Percentiles rank a stretch among this genome's conserved stretches.
Evolutionary conservation across 2,329 filamentous ascomycete species (phyloP).

Genomic region (Phaeoacremonium minimum): DNA sequence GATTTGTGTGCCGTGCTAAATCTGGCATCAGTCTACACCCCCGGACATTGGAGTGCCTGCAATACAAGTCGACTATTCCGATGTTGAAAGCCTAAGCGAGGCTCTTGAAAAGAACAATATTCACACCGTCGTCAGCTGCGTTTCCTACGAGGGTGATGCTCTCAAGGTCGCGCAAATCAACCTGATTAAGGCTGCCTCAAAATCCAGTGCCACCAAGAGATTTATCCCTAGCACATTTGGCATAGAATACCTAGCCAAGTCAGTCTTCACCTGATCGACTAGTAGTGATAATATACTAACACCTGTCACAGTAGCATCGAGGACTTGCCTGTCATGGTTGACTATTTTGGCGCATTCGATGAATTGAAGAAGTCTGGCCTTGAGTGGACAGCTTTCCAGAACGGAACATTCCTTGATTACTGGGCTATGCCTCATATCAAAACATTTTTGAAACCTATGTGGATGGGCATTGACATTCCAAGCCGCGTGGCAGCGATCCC

Average conservation of each 20-base stretch:
- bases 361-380: constrained; percentile 23
- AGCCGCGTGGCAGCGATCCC: constrained; percentile 41
- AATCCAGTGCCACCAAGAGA: constrained; percentile 27
- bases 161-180: constrained; percentile 29
- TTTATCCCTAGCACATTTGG: constrained; percentile 35
- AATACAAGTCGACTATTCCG: constrained; percentile 20
- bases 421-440: constrained; percentile 31
- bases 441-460: constrained; percentile 30
- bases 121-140: constrained; percentile 37
- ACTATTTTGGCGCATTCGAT: background rate
- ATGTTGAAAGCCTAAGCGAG: constrained; percentile 14
- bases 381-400: constrained; percentile 30
- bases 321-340: background rate
- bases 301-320: background rate
- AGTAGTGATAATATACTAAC: background rate
- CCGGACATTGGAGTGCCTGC: constrained; percentile 16
- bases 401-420: constrained; percentile 42
- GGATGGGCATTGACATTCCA: constrained; percentile 37
- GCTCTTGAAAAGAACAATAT: constrained; percentile 29
- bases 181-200: constrained; percentile 36
- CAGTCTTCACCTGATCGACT: background rate
- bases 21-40: background rate
- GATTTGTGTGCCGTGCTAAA: background rate
- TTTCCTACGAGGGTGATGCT: constrained; percentile 23
- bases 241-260: background rate